Conservation (phyloP, 2,329 filamentous ascomycete genomes). For the Epichloe glyceriae region DNA sequence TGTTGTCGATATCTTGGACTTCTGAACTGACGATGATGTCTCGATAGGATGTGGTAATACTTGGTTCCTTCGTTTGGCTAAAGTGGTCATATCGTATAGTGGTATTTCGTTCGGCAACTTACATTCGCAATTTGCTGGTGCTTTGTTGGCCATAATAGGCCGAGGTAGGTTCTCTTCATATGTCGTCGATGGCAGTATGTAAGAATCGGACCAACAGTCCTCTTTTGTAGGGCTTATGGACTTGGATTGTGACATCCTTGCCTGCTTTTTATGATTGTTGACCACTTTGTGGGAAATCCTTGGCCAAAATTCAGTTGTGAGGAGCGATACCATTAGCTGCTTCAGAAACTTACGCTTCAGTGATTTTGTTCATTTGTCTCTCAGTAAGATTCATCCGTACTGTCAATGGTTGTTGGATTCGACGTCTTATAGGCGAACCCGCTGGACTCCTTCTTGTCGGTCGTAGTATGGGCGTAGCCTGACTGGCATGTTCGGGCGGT, state of each 20-base stretch:
- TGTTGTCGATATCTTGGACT: slow-evolving; percentile 7
- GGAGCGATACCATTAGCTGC: not conserved
- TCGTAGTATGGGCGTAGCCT: not conserved
- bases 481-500: not conserved
- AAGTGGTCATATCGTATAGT: not conserved
- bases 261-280: slow-evolving; percentile 13
- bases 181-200: not conserved
- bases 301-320: not conserved
- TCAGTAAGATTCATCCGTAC: slow-evolving; percentile 37
- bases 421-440: slow-evolving; percentile 21
- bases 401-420: slow-evolving; percentile 26
- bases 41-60: slow-evolving; percentile 1
- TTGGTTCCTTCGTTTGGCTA: slow-evolving; percentile 3
- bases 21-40: not conserved
- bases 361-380: slow-evolving; percentile 33
- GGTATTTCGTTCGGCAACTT: not conserved
- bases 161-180: not conserved
- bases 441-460: slow-evolving; percentile 16
- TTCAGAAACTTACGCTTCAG: slow-evolving; percentile 26
- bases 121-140: not conserved
- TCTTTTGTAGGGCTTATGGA: not conserved
- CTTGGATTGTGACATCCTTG: slow-evolving; percentile 4
- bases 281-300: slow-evolving; percentile 23
- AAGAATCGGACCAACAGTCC: not conserved
- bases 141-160: not conserved